Conservation (phyloP, 2,329 filamentous ascomycete species). For the Penicillium hesseltinei region DNA sequence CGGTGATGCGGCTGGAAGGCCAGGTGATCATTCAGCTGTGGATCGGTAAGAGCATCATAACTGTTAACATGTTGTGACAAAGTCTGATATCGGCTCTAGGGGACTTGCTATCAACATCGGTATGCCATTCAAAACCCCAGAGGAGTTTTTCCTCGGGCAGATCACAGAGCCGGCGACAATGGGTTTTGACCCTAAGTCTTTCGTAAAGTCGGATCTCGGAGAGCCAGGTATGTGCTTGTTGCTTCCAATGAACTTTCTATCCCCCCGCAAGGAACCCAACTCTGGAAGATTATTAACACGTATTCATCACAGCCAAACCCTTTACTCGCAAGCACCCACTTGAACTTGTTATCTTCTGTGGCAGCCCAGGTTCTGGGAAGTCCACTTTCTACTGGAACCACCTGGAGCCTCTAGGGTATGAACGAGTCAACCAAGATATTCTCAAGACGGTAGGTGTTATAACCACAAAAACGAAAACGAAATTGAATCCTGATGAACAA, state of each 20-base stretch:
- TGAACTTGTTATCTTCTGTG: conserved; percentile 83
- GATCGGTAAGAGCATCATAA: conserved; percentile 50
- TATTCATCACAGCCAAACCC: conserved; percentile 14
- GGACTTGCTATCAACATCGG: conserved; percentile 85
- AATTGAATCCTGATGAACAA: background rate
- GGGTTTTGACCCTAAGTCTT: conserved; percentile 67
- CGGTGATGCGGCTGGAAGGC: conserved; percentile 71
- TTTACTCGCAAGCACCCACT: conserved; percentile 62
- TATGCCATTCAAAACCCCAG: conserved; percentile 78
- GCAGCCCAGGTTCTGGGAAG: conserved; percentile 86
- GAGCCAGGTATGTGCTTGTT: conserved; percentile 34
- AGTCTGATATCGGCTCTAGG: conserved; percentile 41
- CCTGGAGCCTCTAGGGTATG: conserved; percentile 74
- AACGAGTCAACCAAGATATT: conserved; percentile 84
- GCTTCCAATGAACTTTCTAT: background rate
- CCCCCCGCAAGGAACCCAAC: background rate
- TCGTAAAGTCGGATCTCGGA: conserved; percentile 42
- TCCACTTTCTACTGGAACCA: conserved; percentile 83
- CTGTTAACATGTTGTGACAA: conserved; percentile 5
- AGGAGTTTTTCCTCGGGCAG: conserved; percentile 82
- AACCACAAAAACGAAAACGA: background rate
- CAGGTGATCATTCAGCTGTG: conserved; percentile 59
- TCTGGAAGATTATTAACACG: background rate
- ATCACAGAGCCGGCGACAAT: conserved; percentile 63
- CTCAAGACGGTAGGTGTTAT: conserved; percentile 62